phyloP scores from a whole-genome alignment of 2,329 filamentous ascomycete genomes.

The Phyllosticta capitalensis region DNA sequence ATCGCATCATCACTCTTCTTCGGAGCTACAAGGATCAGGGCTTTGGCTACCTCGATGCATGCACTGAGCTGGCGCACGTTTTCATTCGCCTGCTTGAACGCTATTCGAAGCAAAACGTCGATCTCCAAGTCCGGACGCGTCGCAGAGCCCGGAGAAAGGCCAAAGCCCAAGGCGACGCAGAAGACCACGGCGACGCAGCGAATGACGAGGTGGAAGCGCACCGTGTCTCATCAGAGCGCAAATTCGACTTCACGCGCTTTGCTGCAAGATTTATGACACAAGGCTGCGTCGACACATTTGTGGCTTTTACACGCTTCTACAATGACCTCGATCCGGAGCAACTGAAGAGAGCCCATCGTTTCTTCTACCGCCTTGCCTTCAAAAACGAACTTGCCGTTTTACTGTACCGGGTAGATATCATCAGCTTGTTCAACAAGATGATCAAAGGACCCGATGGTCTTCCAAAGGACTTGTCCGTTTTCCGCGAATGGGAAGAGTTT shows the following conservation, averaged over 20 bases:
- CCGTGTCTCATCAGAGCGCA: constrained; percentile 66
- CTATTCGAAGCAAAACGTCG: constrained; percentile 89
- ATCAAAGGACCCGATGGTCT: constrained; percentile 79
- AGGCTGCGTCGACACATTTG: constrained; percentile 79
- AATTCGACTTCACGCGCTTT: constrained; percentile 88
- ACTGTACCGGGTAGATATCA: constrained; percentile 83
- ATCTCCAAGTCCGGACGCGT: constrained; percentile 83
- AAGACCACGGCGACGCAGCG: constrained; percentile 43
- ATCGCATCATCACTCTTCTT: constrained; percentile 70
- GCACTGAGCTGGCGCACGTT: constrained; percentile 82
- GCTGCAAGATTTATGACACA: constrained; percentile 72
- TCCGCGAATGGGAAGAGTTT: constrained; percentile 85
- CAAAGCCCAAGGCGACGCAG: constrained; percentile 36
- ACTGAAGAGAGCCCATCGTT: constrained; percentile 84
- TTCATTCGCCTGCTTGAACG: constrained; percentile 85
- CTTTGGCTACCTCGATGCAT: constrained; percentile 85
- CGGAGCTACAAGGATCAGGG: constrained; percentile 87
- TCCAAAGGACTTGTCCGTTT: constrained; percentile 55
- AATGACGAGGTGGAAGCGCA: constrained; percentile 68
- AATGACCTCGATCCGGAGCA: constrained; percentile 69
- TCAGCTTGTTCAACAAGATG: constrained; percentile 80
- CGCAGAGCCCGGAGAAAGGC: constrained; percentile 62
- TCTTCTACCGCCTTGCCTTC: constrained; percentile 88
- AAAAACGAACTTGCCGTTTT: constrained; percentile 87
- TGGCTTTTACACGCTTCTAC: constrained; percentile 71